Percentiles rank a stretch among this genome's conserved stretches.
Evolutionary conservation across 1,284 basidiomycete species (phyloP).

Genomic region (Ganoderma sp.): DNA sequence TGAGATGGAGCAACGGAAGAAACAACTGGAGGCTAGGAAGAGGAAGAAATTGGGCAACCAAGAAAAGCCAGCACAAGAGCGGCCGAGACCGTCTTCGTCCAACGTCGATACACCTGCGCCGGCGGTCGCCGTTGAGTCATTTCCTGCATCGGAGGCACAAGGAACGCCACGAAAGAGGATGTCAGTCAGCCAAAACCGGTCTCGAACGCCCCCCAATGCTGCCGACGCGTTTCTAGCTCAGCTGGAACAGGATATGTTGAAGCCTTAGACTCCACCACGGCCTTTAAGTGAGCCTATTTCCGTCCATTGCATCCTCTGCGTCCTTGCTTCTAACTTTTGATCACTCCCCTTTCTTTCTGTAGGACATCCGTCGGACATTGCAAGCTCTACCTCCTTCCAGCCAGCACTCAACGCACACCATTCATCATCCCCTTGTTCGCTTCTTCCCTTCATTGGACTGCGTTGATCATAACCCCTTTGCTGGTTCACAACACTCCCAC

Average conservation of each 20-base stretch:
- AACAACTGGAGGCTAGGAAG: constrained; percentile 81
- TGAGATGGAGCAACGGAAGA: constrained; percentile 79
- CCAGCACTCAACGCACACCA: constrained; percentile 50
- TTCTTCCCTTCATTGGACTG: constrained; percentile 45
- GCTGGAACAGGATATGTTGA: constrained; percentile 54
- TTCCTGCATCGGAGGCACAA: constrained; percentile 55
- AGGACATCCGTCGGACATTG: constrained; percentile 57
- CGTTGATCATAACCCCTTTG: constrained; percentile 52
- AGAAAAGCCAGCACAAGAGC: not conserved
- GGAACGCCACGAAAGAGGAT: constrained; percentile 34
- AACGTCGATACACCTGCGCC: constrained; percentile 8
- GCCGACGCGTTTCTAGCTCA: constrained; percentile 71
- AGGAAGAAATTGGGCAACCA: constrained; percentile 56
- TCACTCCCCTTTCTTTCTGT: constrained; percentile 41
- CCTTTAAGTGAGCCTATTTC: constrained; percentile 14
- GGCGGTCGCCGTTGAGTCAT: constrained; percentile 47
- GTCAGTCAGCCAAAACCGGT: constrained; percentile 32
- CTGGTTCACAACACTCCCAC: constrained; percentile 45
- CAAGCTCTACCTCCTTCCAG: constrained; percentile 51
- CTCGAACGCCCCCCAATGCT: constrained; percentile 38
- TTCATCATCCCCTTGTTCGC: constrained; percentile 42
- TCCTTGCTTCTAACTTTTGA: not conserved
- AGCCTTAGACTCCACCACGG: constrained; percentile 9
- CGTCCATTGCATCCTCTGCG: not conserved
- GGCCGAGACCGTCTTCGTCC: not conserved